A percentile compares a stretch with the other conserved stretches of the same genome.
Evolutionary conservation across 768 basidiomycete species (phyloP).

Genomic region (Kwoniella botswanensis): DNA sequence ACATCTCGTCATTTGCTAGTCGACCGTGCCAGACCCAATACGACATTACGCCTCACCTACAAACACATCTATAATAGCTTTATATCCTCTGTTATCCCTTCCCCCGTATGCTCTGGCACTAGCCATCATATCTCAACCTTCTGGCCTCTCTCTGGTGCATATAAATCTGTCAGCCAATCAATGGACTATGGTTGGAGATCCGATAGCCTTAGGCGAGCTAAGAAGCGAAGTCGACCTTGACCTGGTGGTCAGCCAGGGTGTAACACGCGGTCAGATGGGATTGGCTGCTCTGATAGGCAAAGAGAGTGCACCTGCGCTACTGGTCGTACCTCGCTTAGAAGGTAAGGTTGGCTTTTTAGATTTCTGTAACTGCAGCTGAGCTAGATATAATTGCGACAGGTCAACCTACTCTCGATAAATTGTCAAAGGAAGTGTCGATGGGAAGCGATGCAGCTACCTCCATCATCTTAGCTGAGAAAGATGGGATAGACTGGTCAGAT

Average conservation of each 20-base stretch:
- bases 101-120: slow-evolving; percentile 23
- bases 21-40: neutral
- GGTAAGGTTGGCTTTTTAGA: slow-evolving; percentile 7
- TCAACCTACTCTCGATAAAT: slow-evolving; percentile 5
- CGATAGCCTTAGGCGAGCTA: slow-evolving; percentile 18
- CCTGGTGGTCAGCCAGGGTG: slow-evolving; percentile 30
- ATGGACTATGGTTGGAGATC: slow-evolving; percentile 17
- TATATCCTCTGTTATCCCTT: slow-evolving; percentile 30
- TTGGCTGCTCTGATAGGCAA: slow-evolving; percentile 26
- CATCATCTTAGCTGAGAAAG: slow-evolving; percentile 33
- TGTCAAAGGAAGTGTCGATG: neutral
- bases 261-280: slow-evolving; percentile 34
- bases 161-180: slow-evolving; percentile 27
- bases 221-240: slow-evolving; percentile 13
- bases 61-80: slow-evolving; percentile 25
- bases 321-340: slow-evolving; percentile 30
- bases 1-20: neutral
- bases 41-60: slow-evolving; percentile 7
- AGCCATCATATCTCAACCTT: slow-evolving; percentile 21
- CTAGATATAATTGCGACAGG: neutral
- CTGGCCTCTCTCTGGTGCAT: slow-evolving; percentile 25
- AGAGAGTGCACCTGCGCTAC: slow-evolving; percentile 17
- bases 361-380: neutral
- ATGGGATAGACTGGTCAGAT: slow-evolving; percentile 36
- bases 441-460: slow-evolving; percentile 29